Evolutionary conservation across 257 asterid genomes (phyloP).

Genomic region (Solanum paucissectum): DNA sequence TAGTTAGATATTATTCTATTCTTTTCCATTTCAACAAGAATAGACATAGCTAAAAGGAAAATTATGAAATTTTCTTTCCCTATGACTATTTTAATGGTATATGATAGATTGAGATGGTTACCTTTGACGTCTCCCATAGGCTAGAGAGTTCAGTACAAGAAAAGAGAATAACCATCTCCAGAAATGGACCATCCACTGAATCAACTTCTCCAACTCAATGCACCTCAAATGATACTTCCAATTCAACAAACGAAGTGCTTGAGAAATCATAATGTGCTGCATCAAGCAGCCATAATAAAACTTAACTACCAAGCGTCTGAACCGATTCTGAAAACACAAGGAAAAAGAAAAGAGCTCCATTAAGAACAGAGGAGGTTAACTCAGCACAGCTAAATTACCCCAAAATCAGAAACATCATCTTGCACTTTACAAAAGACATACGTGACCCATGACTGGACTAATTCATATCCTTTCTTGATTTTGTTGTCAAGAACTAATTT

Average conservation of each 20-base stretch:
- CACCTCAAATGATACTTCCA: neutral
- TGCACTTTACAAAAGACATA: neutral
- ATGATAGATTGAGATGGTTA: neutral
- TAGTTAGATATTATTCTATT: neutral
- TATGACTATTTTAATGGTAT: too few species aligned
- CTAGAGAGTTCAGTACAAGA: slow-evolving; percentile 14
- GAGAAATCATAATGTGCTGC: slow-evolving; percentile 17
- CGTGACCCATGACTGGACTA: neutral
- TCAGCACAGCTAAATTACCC: neutral
- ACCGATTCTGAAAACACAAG: neutral
- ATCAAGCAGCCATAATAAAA: slow-evolving; percentile 14
- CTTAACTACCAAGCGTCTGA: neutral
- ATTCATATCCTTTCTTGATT: neutral
- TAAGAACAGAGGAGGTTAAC: neutral
- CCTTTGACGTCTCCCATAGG: slow-evolving; percentile 16
- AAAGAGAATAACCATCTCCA: slow-evolving; percentile 20
- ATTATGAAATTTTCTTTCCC: neutral
- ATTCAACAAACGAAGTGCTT: neutral
- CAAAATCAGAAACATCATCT: neutral
- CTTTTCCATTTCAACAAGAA: neutral
- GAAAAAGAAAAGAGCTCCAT: neutral
- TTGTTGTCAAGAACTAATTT: neutral
- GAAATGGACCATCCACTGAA: slow-evolving; percentile 9
- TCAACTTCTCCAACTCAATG: slow-evolving; percentile 1
- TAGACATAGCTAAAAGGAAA: neutral